These are phyloP conservation scores for Calonectria pteridis DNA, from an alignment of 2,329 filamentous ascomycete species.

Conservation along the genomic window DNA sequence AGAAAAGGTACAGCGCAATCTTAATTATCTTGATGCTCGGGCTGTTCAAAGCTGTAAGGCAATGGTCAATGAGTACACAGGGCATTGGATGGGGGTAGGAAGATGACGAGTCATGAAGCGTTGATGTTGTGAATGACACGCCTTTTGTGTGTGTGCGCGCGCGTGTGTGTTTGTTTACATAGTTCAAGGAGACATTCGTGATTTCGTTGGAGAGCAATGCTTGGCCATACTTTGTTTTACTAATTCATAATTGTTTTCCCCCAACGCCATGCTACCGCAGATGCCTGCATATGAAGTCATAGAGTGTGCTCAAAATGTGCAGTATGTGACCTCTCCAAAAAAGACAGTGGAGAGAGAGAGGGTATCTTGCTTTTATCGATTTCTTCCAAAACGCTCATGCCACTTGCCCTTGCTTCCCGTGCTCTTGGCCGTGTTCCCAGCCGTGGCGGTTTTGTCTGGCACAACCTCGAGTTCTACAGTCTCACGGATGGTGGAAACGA, in stretches of 20 bases:
- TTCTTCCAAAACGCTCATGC: slow-evolving; percentile 70
- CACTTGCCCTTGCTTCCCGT: slow-evolving; percentile 63
- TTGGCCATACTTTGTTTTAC: neutral
- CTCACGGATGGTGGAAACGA: slow-evolving; percentile 70
- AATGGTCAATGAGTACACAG: neutral
- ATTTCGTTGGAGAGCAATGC: neutral
- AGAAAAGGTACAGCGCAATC: neutral
- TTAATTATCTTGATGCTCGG: neutral
- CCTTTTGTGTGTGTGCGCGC: neutral
- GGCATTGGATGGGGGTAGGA: neutral
- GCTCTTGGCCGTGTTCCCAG: slow-evolving; percentile 38
- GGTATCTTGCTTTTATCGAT: slow-evolving; percentile 50
- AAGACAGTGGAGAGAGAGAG: neutral
- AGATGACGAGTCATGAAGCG: neutral
- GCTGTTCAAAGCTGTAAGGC: neutral
- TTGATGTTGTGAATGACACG: slow-evolving; percentile 8
- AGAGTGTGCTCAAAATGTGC: neutral
- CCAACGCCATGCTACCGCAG: slow-evolving; percentile 4
- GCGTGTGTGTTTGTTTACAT: neutral
- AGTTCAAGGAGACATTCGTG: neutral
- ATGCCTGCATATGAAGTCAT: neutral
- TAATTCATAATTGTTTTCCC: neutral
- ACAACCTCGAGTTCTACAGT: slow-evolving; percentile 70
- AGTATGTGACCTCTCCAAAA: neutral
- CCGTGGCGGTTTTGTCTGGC: slow-evolving; percentile 45